These are phyloP conservation scores for Nemania diffusa DNA, from an alignment of 2,329 filamentous ascomycete genomes.

Conservation along the genomic window DNA sequence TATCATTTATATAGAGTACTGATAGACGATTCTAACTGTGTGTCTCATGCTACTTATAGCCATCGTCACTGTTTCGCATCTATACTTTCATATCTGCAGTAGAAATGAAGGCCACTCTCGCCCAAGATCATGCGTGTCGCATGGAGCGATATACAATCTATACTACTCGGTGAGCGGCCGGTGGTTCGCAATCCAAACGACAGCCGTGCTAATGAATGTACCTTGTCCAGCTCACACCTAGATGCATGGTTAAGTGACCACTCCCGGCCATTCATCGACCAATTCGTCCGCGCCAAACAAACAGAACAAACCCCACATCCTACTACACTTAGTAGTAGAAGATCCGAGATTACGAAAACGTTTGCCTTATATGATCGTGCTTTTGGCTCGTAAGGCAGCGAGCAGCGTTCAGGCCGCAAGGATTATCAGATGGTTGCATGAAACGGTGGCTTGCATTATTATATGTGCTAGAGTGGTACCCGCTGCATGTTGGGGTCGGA, in stretches of 20 bases:
- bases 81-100: neutral
- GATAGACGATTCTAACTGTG: neutral
- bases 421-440: neutral
- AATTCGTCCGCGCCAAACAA: neutral
- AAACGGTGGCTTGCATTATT: neutral
- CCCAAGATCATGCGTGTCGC: too few species aligned
- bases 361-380: conserved; percentile 2
- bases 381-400: conserved; percentile 8
- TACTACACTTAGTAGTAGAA: neutral
- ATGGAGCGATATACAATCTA: too few species aligned
- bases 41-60: neutral
- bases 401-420: neutral
- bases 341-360: conserved; percentile 2
- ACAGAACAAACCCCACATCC: neutral
- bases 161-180: conserved; percentile 1
- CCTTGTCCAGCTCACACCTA: neutral
- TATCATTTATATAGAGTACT: neutral
- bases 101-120: neutral
- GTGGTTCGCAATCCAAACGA: neutral
- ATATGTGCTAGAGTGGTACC: neutral
- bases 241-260: conserved; percentile 12
- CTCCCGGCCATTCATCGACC: conserved; percentile 21
- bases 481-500: neutral
- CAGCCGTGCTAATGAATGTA: neutral
- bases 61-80: neutral